phyloP scores from a whole-genome alignment of 1,284 basidiomycete species.

The Leccinum insolens region DNA sequence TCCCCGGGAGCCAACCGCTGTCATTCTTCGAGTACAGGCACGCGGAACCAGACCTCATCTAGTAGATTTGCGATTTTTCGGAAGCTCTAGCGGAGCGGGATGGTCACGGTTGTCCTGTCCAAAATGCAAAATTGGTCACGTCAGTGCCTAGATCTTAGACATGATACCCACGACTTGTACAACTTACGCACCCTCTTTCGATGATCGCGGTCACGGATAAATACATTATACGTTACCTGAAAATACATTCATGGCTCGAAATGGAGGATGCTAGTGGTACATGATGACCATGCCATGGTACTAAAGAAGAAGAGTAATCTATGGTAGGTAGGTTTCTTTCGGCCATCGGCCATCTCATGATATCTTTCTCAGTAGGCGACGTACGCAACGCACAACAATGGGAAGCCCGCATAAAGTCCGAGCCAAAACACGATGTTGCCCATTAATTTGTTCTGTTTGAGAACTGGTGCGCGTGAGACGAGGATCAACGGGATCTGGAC shows the following conservation, averaged over 20 bases:
- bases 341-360: constrained; percentile 66
- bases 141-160: no score
- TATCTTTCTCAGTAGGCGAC: constrained; percentile 61
- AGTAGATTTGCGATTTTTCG: no score
- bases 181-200: no score
- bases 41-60: no score
- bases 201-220: background rate
- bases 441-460: constrained; percentile 79
- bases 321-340: constrained; percentile 7
- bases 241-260: background rate
- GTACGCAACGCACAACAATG: constrained; percentile 87
- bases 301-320: constrained; percentile 10
- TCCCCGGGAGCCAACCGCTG: background rate
- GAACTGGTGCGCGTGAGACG: constrained; percentile 72
- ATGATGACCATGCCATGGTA: background rate
- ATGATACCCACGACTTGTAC: no score
- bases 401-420: constrained; percentile 89
- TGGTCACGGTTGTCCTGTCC: background rate
- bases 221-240: background rate
- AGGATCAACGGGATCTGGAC: constrained; percentile 92
- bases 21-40: background rate
- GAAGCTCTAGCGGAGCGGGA: background rate
- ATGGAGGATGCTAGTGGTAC: background rate
- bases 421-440: constrained; percentile 93
- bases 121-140: background rate